Percentiles rank a stretch among this genome's conserved stretches.
Conservation (phyloP, 2,329 filamentous ascomycete genomes). For the Trichoderma citrinoviride region DNA sequence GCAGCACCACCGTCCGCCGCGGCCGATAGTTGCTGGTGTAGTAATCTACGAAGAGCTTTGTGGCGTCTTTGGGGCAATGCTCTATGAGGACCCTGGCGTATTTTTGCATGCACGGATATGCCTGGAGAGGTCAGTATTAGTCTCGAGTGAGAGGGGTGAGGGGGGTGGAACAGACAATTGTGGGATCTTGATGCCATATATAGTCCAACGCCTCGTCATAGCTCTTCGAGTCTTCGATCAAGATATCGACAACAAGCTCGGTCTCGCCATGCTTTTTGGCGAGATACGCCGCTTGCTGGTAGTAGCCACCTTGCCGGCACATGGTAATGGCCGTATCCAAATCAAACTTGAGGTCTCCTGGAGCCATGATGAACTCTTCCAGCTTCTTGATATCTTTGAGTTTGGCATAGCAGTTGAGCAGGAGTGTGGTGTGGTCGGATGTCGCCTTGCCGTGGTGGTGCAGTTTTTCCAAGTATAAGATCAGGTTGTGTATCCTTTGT, state of each 20-base stretch:
- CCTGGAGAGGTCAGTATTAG: conserved; percentile 48
- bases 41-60: conserved; percentile 87
- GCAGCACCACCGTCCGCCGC: conserved; percentile 54
- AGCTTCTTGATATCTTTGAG: conserved; percentile 95
- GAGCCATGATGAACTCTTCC: conserved; percentile 94
- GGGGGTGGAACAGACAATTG: conserved; percentile 54
- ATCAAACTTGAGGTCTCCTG: conserved; percentile 92
- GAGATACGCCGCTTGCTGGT: conserved; percentile 91
- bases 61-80: conserved; percentile 78
- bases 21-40: conserved; percentile 84
- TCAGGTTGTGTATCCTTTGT: conserved; percentile 94
- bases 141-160: background rate
- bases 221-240: conserved; percentile 92
- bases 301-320: conserved; percentile 96
- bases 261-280: conserved; percentile 93
- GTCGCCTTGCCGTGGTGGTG: conserved; percentile 93
- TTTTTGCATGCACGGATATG: conserved; percentile 88
- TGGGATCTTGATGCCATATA: conserved; percentile 82
- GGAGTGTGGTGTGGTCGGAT: conserved; percentile 88
- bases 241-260: conserved; percentile 88
- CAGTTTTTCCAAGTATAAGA: conserved; percentile 93
- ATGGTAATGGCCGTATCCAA: conserved; percentile 95
- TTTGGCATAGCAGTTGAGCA: conserved; percentile 97
- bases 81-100: conserved; percentile 89
- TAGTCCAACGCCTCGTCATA: conserved; percentile 87